Conservation (phyloP, 306 rosid genomes). For the Quercus alba region DNA sequence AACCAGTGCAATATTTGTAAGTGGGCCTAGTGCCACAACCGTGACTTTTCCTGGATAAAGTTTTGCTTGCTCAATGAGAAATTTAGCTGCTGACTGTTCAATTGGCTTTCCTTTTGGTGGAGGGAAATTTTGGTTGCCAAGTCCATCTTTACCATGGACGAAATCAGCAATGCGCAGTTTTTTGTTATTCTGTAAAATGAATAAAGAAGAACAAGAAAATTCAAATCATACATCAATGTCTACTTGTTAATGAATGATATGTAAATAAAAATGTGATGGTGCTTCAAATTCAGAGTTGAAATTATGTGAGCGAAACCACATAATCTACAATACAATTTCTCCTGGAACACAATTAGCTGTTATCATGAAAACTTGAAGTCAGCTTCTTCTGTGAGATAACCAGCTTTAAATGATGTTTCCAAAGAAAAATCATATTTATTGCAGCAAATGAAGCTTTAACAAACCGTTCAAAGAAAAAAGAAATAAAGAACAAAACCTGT, state of each 20-base stretch:
- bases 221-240: background rate
- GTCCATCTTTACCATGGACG: conserved; percentile 92
- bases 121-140: conserved; percentile 93
- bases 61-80: conserved; percentile 76
- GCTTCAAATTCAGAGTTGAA: background rate
- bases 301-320: background rate
- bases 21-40: conserved; percentile 87
- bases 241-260: background rate
- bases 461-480: background rate
- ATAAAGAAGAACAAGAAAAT: conserved; percentile 1
- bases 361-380: background rate
- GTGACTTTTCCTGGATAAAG: conserved; percentile 76
- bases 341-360: background rate
- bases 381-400: conserved; percentile 3
- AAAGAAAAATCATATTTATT: background rate
- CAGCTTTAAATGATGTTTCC: conserved; percentile 3
- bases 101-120: conserved; percentile 77
- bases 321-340: background rate
- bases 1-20: conserved; percentile 93
- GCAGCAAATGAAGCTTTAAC: background rate
- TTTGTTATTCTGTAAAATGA: conserved; percentile 50
- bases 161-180: conserved; percentile 87
- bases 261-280: background rate
- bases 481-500: background rate
- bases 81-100: conserved; percentile 64